Evolutionary conservation across 2,329 filamentous ascomycete genomes (phyloP).

Genomic region (Aphanoascus verrucosus): DNA sequence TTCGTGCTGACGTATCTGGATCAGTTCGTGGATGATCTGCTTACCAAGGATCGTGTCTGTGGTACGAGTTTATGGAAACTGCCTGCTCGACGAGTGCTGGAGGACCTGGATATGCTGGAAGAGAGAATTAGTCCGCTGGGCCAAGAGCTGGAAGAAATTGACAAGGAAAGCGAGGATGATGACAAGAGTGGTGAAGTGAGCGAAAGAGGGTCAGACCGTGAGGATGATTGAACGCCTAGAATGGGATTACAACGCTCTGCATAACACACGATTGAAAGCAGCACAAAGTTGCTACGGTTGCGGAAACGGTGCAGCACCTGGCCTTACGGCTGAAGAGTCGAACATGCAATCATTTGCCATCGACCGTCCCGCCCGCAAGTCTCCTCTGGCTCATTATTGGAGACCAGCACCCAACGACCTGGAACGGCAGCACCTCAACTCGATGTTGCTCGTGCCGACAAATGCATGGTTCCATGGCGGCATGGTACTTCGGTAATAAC

Average conservation of each 20-base stretch:
- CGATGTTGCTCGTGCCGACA: too few species aligned
- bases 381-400: too few species aligned
- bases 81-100: constrained; percentile 66
- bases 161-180: constrained; percentile 24
- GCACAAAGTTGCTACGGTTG: too few species aligned
- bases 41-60: constrained; percentile 81
- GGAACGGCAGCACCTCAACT: too few species aligned
- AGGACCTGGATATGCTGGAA: constrained; percentile 81
- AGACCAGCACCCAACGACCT: too few species aligned
- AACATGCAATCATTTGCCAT: too few species aligned
- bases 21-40: constrained; percentile 83
- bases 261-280: too few species aligned
- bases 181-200: constrained; percentile 17
- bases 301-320: too few species aligned
- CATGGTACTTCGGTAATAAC: too few species aligned
- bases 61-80: constrained; percentile 89
- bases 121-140: constrained; percentile 73
- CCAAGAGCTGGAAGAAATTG: constrained; percentile 46
- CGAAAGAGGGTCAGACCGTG: constrained; percentile 18
- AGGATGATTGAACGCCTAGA: constrained; percentile 22
- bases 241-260: neutral
- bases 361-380: too few species aligned
- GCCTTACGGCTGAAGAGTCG: too few species aligned
- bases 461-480: too few species aligned
- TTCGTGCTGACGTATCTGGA: constrained; percentile 73